Evolutionary conservation across 2,329 filamentous ascomycete genomes (phyloP).

Genomic region (Claviceps paspali): DNA sequence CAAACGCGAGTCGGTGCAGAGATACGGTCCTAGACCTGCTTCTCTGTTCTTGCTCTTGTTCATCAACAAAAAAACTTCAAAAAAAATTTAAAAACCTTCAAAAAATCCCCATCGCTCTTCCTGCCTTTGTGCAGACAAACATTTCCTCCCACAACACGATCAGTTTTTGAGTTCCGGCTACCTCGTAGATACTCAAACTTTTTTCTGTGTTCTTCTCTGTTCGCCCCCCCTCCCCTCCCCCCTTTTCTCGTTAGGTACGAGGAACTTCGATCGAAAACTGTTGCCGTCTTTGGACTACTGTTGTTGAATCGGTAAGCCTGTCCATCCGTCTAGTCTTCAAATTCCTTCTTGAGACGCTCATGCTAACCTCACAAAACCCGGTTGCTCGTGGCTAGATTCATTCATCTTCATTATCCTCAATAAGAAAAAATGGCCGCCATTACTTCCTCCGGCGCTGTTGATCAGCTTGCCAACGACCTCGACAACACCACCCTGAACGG

Average conservation of each 20-base stretch:
- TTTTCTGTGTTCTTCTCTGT: slow-evolving; percentile 1
- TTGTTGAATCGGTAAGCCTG: slow-evolving; percentile 4
- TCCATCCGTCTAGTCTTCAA: not conserved
- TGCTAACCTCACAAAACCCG: slow-evolving; percentile 1
- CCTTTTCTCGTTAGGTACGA: slow-evolving; percentile 1
- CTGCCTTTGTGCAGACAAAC: slow-evolving; percentile 15
- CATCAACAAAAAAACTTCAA: slow-evolving; percentile 34
- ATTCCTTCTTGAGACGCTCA: not conserved
- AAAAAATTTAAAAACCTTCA: slow-evolving; percentile 46
- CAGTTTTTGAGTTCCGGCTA: slow-evolving; percentile 6
- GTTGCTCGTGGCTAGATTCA: not conserved
- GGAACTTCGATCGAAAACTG: not conserved
- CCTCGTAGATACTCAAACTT: slow-evolving; percentile 5
- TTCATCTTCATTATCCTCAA: slow-evolving; percentile 6
- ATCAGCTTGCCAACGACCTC: slow-evolving; percentile 69
- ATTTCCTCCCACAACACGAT: slow-evolving; percentile 8
- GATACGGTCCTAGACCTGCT: slow-evolving; percentile 43
- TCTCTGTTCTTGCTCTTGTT: slow-evolving; percentile 45
- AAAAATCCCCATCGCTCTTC: slow-evolving; percentile 36
- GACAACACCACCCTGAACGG: slow-evolving; percentile 53
- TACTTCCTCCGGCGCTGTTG: slow-evolving; percentile 47
- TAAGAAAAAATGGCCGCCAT: slow-evolving; percentile 42
- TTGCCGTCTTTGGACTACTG: slow-evolving; percentile 1
- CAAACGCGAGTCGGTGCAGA: slow-evolving; percentile 34
- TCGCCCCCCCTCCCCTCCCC: slow-evolving; percentile 2